These are phyloP conservation scores for Populus tomentosa DNA, from an alignment of 441 rosid genomes.

Conservation along the genomic window DNA sequence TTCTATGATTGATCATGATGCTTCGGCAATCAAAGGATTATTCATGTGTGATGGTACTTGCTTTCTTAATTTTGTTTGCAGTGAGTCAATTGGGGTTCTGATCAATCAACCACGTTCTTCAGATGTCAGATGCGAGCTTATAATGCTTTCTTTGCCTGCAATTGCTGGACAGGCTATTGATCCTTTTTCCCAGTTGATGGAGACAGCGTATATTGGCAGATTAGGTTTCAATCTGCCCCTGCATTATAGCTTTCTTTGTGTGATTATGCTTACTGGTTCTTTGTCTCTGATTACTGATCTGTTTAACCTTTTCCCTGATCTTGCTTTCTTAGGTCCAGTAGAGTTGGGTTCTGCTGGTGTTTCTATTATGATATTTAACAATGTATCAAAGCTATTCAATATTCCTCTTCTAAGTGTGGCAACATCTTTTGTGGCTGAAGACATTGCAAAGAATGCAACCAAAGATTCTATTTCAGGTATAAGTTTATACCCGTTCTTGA, in stretches of 20 bases:
- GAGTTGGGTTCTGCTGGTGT: constrained; percentile 91
- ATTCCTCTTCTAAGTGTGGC: constrained; percentile 90
- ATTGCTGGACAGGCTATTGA: constrained; percentile 89
- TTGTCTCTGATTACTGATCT: not conserved
- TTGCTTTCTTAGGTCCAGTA: constrained; percentile 55
- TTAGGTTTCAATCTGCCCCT: constrained; percentile 43
- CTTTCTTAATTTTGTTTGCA: constrained; percentile 27
- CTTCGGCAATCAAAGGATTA: not conserved
- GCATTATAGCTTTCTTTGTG: not conserved
- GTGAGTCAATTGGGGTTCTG: constrained; percentile 33
- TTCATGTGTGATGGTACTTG: not conserved
- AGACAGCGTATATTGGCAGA: constrained; percentile 95
- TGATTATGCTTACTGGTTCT: not conserved
- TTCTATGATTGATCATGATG: too few species aligned
- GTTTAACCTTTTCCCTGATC: not conserved
- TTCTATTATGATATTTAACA: constrained; percentile 73
- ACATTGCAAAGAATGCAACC: constrained; percentile 58
- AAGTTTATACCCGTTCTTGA: not conserved
- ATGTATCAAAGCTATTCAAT: constrained; percentile 85
- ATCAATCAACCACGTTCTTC: constrained; percentile 24
- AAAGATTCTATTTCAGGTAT: constrained; percentile 47
- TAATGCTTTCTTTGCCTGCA: constrained; percentile 83
- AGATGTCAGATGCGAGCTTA: constrained; percentile 60
- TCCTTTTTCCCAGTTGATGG: constrained; percentile 80
- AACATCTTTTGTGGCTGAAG: constrained; percentile 96